Evolutionary conservation across 495 filamentous ascomycete genomes (phyloP).

Genomic region (Neurospora africana): DNA sequence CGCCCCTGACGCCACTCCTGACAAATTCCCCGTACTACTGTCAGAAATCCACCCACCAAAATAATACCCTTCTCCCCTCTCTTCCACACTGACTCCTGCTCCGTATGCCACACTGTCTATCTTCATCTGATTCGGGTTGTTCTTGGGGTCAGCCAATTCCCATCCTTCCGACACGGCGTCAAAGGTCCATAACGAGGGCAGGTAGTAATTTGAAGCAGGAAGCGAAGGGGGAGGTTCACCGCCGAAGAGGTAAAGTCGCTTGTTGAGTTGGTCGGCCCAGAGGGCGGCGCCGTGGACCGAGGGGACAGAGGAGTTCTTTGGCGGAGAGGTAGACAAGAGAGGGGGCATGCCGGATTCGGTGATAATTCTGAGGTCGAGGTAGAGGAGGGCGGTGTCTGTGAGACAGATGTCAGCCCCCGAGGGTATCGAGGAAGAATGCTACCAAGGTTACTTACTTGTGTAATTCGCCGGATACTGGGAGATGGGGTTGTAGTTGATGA

Average conservation of each 20-base stretch:
- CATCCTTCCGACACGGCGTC: slow-evolving; percentile 31
- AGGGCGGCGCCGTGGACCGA: slow-evolving; percentile 34
- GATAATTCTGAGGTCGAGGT: slow-evolving; percentile 35
- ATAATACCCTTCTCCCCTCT: slow-evolving; percentile 19
- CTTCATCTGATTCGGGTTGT: background rate
- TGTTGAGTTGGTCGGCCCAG: slow-evolving; percentile 44
- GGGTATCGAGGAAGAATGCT: background rate
- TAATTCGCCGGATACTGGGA: slow-evolving; percentile 37
- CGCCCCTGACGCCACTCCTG: background rate
- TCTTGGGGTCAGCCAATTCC: background rate
- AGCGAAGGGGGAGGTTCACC: slow-evolving; percentile 23
- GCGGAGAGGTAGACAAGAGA: slow-evolving; percentile 35
- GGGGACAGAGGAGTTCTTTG: slow-evolving; percentile 37
- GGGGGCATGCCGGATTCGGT: slow-evolving; percentile 35
- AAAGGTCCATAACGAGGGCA: slow-evolving; percentile 31
- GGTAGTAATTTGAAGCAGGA: slow-evolving; percentile 7
- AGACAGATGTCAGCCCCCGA: background rate
- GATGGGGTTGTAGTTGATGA: slow-evolving; percentile 36
- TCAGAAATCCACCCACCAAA: slow-evolving; percentile 40
- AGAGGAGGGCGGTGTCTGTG: slow-evolving; percentile 35
- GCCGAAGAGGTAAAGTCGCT: slow-evolving; percentile 42
- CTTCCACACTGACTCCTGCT: slow-evolving; percentile 12
- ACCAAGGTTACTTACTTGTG: slow-evolving; percentile 27
- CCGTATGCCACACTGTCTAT: slow-evolving; percentile 15
- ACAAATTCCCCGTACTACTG: background rate